Conservation (phyloP, 371 early-diverging fungal genomes). For the Mortierella sp. region DNA sequence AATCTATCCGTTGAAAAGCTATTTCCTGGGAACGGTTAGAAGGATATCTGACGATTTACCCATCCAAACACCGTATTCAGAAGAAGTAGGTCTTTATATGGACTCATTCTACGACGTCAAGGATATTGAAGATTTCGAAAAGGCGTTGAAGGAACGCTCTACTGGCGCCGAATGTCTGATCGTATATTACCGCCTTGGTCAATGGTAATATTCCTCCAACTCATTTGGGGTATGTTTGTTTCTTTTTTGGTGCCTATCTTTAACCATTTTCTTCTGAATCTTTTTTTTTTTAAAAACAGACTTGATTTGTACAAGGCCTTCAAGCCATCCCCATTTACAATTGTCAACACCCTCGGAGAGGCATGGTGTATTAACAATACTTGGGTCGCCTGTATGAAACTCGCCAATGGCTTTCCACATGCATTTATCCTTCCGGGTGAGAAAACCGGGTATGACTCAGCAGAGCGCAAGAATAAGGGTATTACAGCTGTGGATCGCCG, state of each 20-base stretch:
- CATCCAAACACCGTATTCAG: slow-evolving; percentile 4
- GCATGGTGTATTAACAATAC: slow-evolving; percentile 15
- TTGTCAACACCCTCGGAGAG: slow-evolving; percentile 16
- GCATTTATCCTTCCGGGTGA: slow-evolving; percentile 13
- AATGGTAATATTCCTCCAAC: slow-evolving; percentile 5
- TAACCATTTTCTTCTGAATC: neutral
- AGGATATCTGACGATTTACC: too few relatives aligned
- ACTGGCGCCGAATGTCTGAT: slow-evolving; percentile 1
- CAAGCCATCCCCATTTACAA: slow-evolving; percentile 12
- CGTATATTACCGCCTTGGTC: slow-evolving; percentile 10
- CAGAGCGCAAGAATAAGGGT: slow-evolving; percentile 2
- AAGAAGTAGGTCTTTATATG: neutral
- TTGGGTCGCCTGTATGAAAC: slow-evolving; percentile 8
- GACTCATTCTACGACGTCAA: slow-evolving; percentile 9
- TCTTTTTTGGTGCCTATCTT: neutral
- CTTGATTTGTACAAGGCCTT: slow-evolving; percentile 5
- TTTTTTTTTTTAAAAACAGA: slow-evolving; percentile 3
- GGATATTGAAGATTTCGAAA: neutral
- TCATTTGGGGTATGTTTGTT: neutral
- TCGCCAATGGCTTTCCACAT: slow-evolving; percentile 8
- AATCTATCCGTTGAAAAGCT: slow-evolving; percentile 8
- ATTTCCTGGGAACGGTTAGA: too few relatives aligned
- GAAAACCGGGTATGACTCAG: slow-evolving; percentile 11
- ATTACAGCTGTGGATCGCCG: neutral
- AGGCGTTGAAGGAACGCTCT: slow-evolving; percentile 4